phyloP scores from a whole-genome alignment of 129 eudicot species.

The Lactuca sativa region DNA sequence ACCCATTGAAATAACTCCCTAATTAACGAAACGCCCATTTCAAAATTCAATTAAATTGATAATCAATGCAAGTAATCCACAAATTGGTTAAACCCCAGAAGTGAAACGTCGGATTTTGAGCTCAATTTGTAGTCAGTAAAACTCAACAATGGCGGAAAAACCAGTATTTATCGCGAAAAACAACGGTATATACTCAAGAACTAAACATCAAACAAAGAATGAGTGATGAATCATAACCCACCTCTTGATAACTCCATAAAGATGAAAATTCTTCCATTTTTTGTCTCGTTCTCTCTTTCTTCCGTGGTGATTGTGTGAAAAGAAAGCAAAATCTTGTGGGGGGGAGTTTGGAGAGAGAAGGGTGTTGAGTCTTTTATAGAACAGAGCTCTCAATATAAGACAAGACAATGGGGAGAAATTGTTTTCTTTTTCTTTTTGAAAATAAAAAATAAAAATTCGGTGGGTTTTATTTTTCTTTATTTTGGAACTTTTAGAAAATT shows the following conservation, averaged over 20 bases:
- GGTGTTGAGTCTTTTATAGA: slow-evolving; percentile 48
- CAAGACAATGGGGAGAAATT: slow-evolving; percentile 19
- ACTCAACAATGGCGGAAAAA: slow-evolving; percentile 13
- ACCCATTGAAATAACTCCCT: background rate
- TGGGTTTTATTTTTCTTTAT: slow-evolving; percentile 10
- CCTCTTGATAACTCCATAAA: slow-evolving; percentile 79
- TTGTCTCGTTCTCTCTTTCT: slow-evolving; percentile 4
- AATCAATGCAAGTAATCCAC: slow-evolving; percentile 22
- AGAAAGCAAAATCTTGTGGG: slow-evolving; percentile 29
- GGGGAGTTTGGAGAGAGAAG: slow-evolving; percentile 35
- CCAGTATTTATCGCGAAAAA: slow-evolving; percentile 9
- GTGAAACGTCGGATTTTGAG: slow-evolving; percentile 2
- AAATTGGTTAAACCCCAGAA: slow-evolving; percentile 8
- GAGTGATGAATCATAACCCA: slow-evolving; percentile 35
- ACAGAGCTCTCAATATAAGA: slow-evolving; percentile 27
- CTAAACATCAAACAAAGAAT: slow-evolving; percentile 10
- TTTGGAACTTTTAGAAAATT: slow-evolving; percentile 9
- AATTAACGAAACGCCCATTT: slow-evolving; percentile 15
- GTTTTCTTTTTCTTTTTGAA: background rate
- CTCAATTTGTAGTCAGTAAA: slow-evolving; percentile 1
- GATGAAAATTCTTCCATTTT: slow-evolving; percentile 61
- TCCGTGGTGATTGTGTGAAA: slow-evolving; percentile 11
- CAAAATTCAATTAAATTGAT: slow-evolving; percentile 7
- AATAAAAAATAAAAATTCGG: slow-evolving; percentile 23
- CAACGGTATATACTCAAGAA: slow-evolving; percentile 2